Evolutionary conservation across 192 early-diverging fungal species (phyloP), one percentile per base, ranked within the genome.

Genomic region (Gryganskiella cystojenkinii): DNA sequence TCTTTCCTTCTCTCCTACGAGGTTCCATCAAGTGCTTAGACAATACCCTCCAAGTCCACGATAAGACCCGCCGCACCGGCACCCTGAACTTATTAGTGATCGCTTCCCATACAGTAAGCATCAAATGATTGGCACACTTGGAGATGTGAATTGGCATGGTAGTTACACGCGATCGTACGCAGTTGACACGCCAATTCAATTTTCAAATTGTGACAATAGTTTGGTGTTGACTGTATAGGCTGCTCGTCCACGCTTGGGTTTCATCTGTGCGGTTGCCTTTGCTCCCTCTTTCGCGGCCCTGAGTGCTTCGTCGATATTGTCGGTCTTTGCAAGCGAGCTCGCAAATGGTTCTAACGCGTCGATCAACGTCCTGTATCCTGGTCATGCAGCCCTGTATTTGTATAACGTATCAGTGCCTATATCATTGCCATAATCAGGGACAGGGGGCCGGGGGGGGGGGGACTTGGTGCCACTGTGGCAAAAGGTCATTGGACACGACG

Each of bases 361-460:
- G 58, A 93, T 91, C 42, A 93, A 79, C 2, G 92, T 93, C 62
- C 92, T 88, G 59, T 92, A 88, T 52, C 92, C 92, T 22, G 83
- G 81, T n/a, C 89, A 83, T 20, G 91, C 91, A 3, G 84, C 85
- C 0, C 90, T 92, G 74, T 92, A 91, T 56, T 83, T 79, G 64
- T 87, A 81, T 6, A 92, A 79, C 0, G 86, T 83, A 37, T n/a
- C n/a, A 92, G 67, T 9, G 89, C 91, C 24, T 83, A 80, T 17
- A 84, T 59, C 76, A 84, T 82, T 4, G 87, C 86, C 49, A n/a
- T n/a, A n/a, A n/a, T n/a, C n/a, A n/a, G n/a, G n/a, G n/a, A n/a
- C n/a, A n/a, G n/a, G n/a, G n/a, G n/a, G n/a, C n/a, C n/a, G n/a
- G n/a, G n/a, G n/a, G n/a, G n/a, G n/a, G n/a, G n/a, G n/a, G n/a